phyloP scores from a whole-genome alignment of 768 basidiomycete genomes.

The Guyanaporus albipodus region DNA sequence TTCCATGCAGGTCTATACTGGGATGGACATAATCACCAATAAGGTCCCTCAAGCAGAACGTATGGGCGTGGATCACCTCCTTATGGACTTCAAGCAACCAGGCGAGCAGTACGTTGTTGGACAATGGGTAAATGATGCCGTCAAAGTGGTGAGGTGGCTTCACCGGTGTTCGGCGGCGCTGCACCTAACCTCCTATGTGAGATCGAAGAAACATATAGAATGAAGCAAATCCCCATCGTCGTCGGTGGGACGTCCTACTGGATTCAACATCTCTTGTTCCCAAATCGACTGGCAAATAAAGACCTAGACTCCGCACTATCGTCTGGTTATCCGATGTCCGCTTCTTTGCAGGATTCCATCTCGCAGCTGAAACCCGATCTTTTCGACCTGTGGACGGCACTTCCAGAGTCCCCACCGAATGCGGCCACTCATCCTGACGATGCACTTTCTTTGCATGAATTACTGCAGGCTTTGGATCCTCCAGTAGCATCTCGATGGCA shows the following conservation, averaged over 20 bases:
- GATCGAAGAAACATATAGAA: conserved; percentile 71
- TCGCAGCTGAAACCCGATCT: conserved; percentile 45
- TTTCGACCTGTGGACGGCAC: conserved; percentile 45
- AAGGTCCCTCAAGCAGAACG: conserved; percentile 78
- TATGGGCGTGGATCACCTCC: conserved; percentile 78
- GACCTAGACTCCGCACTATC: conserved; percentile 11
- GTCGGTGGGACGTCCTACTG: conserved; percentile 98
- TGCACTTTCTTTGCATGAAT: conserved; percentile 59
- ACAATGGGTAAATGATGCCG: conserved; percentile 84
- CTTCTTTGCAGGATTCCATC: conserved; percentile 40
- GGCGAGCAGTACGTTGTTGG: conserved; percentile 85
- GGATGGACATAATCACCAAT: conserved; percentile 92
- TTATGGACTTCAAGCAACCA: conserved; percentile 85
- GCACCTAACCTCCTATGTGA: background rate
- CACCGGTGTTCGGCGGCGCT: conserved; percentile 10
- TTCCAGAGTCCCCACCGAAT: conserved; percentile 58
- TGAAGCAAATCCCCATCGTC: conserved; percentile 72
- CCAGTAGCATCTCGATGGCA: conserved; percentile 83
- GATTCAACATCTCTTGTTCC: conserved; percentile 94
- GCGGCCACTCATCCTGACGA: conserved; percentile 51
- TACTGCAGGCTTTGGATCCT: conserved; percentile 70
- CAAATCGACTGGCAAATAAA: conserved; percentile 54
- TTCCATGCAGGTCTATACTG: conserved; percentile 94
- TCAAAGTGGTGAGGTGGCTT: conserved; percentile 69
- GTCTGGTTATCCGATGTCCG: conserved; percentile 24